phyloP scores from a whole-genome alignment of 192 early-diverging fungal genomes.

The Mortierella hygrophila region DNA sequence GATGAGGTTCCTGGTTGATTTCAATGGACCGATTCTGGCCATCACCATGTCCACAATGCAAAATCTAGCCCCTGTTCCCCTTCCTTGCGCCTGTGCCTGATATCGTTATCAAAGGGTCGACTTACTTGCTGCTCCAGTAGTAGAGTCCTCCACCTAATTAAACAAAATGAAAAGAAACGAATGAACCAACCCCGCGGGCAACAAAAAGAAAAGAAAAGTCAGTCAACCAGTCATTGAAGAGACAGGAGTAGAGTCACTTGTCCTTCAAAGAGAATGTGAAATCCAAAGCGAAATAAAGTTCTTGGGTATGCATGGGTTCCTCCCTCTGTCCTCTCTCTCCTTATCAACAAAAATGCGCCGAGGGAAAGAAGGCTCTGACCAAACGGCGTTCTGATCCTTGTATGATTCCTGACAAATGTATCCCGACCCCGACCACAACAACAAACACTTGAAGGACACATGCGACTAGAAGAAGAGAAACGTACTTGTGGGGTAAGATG shows the following conservation, averaged over 20 bases:
- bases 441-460: not conserved
- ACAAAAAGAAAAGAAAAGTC: not conserved
- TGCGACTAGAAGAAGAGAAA: not conserved
- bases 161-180: not conserved
- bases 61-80: not conserved
- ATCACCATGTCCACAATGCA: not conserved
- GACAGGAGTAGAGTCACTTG: not conserved
- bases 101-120: not conserved
- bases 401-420: not conserved
- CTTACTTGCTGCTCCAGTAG: slow-evolving; percentile 48
- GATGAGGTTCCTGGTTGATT: too few species aligned
- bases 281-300: slow-evolving; percentile 46
- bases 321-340: not conserved
- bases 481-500: slow-evolving; percentile 61
- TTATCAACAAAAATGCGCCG: not conserved
- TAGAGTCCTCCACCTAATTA: slow-evolving; percentile 29
- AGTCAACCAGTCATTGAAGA: not conserved
- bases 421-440: not conserved
- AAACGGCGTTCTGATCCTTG: not conserved
- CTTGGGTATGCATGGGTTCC: not conserved
- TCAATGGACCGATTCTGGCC: too few species aligned
- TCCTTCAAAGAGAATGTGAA: slow-evolving; percentile 42
- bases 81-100: not conserved
- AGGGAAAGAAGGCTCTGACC: not conserved
- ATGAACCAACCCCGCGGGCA: not conserved